phyloP scores from a whole-genome alignment of 352 stramenopile genomes.

The Phytophthora citricola region DNA sequence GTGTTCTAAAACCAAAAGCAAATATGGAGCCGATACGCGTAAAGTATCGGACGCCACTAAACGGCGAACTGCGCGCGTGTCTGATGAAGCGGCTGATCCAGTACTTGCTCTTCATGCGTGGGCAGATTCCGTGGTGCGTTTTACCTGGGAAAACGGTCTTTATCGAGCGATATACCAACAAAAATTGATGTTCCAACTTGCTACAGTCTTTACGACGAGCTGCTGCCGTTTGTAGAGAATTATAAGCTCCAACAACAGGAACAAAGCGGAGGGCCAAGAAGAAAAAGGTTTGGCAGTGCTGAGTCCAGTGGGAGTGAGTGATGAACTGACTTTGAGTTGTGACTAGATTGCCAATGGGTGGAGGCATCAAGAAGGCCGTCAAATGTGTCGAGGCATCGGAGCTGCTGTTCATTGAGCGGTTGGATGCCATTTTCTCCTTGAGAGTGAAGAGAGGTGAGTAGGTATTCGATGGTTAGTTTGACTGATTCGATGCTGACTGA shows the following conservation, averaged over 20 bases:
- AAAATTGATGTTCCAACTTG: constrained; percentile 7
- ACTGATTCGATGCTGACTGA: constrained; percentile 9
- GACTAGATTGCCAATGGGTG: constrained; percentile 33
- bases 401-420: constrained; percentile 32
- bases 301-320: not conserved
- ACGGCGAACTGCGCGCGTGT: constrained; percentile 46
- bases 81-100: constrained; percentile 52
- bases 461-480: not conserved
- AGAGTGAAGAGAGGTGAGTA: constrained; percentile 41
- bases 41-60: constrained; percentile 52
- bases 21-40: constrained; percentile 26
- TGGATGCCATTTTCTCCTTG: constrained; percentile 47
- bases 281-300: constrained; percentile 13
- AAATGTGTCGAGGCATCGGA: constrained; percentile 54
- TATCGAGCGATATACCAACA: constrained; percentile 1
- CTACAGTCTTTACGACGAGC: constrained; percentile 63
- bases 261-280: not conserved
- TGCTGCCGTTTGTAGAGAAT: constrained; percentile 39
- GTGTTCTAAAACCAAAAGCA: not conserved
- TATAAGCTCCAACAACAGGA: constrained; percentile 26
- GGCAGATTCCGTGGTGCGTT: constrained; percentile 70
- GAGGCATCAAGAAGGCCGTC: constrained; percentile 54
- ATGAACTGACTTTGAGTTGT: not conserved
- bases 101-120: constrained; percentile 71
- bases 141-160: not conserved